Base-by-base conservation (phyloP, 306 rosid genomes). In the Ormosia semicastrata region DNA sequence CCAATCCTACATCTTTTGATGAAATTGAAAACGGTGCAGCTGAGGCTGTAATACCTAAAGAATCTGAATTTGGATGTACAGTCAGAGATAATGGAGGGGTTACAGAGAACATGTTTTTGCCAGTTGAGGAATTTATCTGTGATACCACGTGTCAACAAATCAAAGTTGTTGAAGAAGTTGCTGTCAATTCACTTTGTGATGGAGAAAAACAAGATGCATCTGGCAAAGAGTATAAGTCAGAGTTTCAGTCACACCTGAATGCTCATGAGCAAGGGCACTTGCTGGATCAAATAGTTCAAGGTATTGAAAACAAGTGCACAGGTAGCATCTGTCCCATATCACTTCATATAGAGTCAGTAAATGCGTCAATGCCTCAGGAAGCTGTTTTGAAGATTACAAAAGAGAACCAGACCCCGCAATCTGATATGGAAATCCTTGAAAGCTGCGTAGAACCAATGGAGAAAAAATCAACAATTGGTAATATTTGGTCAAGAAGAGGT, bases 401-500 rank as follows among this genome's bases (percentile, higher is more conserved):
- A n/a, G 54, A 75, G 50, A 72, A 56, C 46, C 78, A 33, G 77
- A 66, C 79, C 71, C 78, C 78, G 40, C 82, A 73, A 59, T 83
- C 79, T 88, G 84, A 76, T 82, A 41, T 37, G 53, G 79, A 86
- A 81, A 43, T 36, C 39, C 52, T 58, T 29, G 84, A 79, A 73
- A 80, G 79, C 37, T 44, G 83, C 24, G 64, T 79, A 39, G 4
- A 77, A 37, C 76, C 75, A 80, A n/a, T 73, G 3, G 82, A 80
- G 68, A 79, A 85, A 57, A 79, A 39, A 10, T 57, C 83, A 44
- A n/a, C 67, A 62, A 69, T 46, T 60, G 18, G 71, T 39, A 90
- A 87, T 87, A 83, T 91, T 85, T 93, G 93, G 95, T 86, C 83
- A 40, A 89, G 94, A 87, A 90, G 94, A 83, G 96, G 93, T 73